Base-by-base conservation (phyloP, 2,329 filamentous ascomycete species). In the Venturia nashicola region DNA sequence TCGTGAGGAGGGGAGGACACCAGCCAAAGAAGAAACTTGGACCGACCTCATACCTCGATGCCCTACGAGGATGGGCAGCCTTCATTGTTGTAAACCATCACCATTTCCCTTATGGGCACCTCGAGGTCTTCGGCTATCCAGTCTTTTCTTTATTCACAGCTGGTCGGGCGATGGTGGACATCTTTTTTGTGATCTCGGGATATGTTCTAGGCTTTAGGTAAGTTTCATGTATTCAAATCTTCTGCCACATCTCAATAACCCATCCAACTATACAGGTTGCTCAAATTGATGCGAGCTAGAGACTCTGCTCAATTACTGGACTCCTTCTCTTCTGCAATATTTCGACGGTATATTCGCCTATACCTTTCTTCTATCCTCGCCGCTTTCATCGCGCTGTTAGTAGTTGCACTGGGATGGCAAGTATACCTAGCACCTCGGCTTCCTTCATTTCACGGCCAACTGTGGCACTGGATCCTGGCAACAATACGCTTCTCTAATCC, bases 111-210 rank as follows among this genome's bases (percentile, higher is more conserved):
- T 48, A 23, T 20, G 44, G 7, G n/a, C 18, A 48, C 44, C n/a
- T 48, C 8, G 2, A 20, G 7, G 8, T 48, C 8, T 40, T 59
- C 16, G n/a, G 83, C 69, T 73, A 77, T 62, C 80, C 80, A 7
- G 76, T 82, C 65, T 70, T 83, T 20, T 79, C 80, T 18, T 74
- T 83, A n/a, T 79, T 79, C 36, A 80, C 76, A 73, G 79, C 82
- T 69, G 81, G 80, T 51, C 77, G 80, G 27, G 76, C 82, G 40
- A 80, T 80, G 51, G 81, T 83, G 40, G 80, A 80, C 64, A 81
- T 83, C 70, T 83, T 83, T 67, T 79, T 79, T 61, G 82, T 83
- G 67, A 72, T 83, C 61, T 82, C 80, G 0, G 81, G 81, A 64
- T 83, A 82, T 66, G 81, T 83, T 16, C 48, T 63, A 20, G 44